Conservation (phyloP, 2,329 filamentous ascomycete species). For the Xylariaceae sp. region DNA sequence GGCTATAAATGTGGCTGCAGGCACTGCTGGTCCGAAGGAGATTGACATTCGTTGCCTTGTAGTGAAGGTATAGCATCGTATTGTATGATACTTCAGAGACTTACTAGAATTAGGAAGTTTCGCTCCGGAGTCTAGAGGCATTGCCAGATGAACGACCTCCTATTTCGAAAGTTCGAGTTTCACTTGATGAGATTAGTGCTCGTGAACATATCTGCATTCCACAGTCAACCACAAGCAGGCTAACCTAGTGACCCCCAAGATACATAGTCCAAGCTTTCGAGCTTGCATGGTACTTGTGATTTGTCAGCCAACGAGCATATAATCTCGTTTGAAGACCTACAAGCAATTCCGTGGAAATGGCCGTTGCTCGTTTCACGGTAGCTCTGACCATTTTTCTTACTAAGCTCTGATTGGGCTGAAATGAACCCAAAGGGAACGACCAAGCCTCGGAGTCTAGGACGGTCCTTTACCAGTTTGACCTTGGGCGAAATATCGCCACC, state of each 20-base stretch:
- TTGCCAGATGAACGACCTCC: background rate
- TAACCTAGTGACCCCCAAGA: background rate
- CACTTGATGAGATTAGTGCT: background rate
- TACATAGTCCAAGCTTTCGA: background rate
- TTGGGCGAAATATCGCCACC: background rate
- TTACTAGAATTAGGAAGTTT: background rate
- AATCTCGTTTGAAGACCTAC: too few relatives aligned
- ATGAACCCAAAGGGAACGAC: background rate
- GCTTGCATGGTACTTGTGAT: background rate
- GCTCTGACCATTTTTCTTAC: background rate
- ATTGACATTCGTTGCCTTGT: background rate
- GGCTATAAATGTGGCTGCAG: conserved; percentile 2
- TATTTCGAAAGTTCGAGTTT: background rate
- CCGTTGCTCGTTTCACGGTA: background rate
- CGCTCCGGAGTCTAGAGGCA: background rate
- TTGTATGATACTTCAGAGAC: background rate
- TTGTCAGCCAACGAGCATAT: background rate
- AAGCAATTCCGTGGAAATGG: background rate
- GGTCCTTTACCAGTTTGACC: background rate
- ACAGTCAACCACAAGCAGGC: background rate
- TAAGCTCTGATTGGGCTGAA: background rate
- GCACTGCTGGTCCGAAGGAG: background rate
- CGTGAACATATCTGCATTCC: background rate
- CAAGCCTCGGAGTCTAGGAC: background rate
- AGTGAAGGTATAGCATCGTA: background rate